Evolutionary conservation across 495 filamentous ascomycete species (phyloP), one percentile per base, ranked within the genome.

Genomic region (Penicillium daleae): DNA sequence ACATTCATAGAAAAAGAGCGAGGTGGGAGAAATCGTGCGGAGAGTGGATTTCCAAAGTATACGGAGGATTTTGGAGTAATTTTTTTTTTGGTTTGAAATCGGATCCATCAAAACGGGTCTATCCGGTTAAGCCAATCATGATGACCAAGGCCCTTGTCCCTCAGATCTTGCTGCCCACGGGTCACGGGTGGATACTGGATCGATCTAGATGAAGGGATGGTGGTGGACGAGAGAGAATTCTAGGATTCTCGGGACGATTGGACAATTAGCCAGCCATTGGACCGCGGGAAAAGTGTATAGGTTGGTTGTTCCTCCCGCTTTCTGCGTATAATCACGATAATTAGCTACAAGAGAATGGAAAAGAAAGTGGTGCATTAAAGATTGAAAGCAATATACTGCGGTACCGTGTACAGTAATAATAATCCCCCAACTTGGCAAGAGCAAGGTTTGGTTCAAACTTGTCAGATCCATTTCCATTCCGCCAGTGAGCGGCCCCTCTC

Each of bases 21-120:
- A 52, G 49, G 56, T 33, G 56, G 51, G 48, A 58, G 57, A 61
- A 59, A 67, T 55, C 61, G 61, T 66, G 64, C 61, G 61, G 56
- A 66, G 60, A 58, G 65, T 64, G 61, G 52, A 62, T 63, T 55
- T 33, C 37, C 58, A 37, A 22, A 56, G 59, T 70, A 67, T 67
- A 68, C 63, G 69, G 66, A 71, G 66, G 54, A 66, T 67, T 67
- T 67, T 24, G 42, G 21, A 51, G 24, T 13, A 13, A 33, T 12
- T 22, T 46, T 12, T 46, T 40, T 50, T 54, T 63, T 59, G 60
- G 63, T 68, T 66, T 63, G 60, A 55, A 70, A 67, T 72, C 62
- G 64, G 65, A 71, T 72, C 68, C 70, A 68, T 71, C 68, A 64
- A 58, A 69, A 72, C 70, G 70, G 70, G 65, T 69, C 70, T 71